Evolutionary conservation across 441 rosid genomes (phyloP).

Genomic region (Croton laevigatus): DNA sequence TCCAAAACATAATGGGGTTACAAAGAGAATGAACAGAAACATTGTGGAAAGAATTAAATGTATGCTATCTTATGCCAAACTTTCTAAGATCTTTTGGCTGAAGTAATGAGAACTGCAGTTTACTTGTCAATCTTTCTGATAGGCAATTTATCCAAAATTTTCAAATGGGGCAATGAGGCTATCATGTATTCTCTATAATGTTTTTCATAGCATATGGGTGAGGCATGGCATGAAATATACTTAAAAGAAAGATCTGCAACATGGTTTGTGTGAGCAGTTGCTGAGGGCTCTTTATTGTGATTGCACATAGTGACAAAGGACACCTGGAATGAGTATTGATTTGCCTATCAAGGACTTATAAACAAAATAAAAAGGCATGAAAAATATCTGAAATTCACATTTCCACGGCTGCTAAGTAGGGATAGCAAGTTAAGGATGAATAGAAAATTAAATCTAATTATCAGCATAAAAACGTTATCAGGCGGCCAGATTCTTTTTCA

Average conservation of each 20-base stretch:
- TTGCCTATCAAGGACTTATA: conserved; percentile 8
- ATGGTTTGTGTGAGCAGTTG: conserved; percentile 33
- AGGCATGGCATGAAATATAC: conserved; percentile 58
- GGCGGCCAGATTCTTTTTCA: no score
- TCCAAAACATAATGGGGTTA: no score
- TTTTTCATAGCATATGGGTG: conserved; percentile 86
- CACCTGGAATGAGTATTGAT: conserved; percentile 42
- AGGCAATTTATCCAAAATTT: conserved; percentile 67
- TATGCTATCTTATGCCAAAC: no score
- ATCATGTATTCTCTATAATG: conserved; percentile 86
- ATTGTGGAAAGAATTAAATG: no score
- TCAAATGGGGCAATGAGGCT: conserved; percentile 70
- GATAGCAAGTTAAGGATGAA: no score
- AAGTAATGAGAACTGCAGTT: no score
- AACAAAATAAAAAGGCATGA: neutral
- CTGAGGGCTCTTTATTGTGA: conserved; percentile 36
- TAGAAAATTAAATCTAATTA: no score
- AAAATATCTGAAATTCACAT: neutral
- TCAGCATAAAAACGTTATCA: no score
- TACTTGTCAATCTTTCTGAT: conserved; percentile 71
- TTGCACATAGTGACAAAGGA: conserved; percentile 28
- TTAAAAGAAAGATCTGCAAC: conserved; percentile 45
- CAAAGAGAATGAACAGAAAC: no score
- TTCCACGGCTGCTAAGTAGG: neutral
- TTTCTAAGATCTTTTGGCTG: no score